Evolutionary conservation across 78 protist genomes (phyloP), one percentile per base, ranked within the genome.

Genomic region (Dictyostelium citrinum): DNA sequence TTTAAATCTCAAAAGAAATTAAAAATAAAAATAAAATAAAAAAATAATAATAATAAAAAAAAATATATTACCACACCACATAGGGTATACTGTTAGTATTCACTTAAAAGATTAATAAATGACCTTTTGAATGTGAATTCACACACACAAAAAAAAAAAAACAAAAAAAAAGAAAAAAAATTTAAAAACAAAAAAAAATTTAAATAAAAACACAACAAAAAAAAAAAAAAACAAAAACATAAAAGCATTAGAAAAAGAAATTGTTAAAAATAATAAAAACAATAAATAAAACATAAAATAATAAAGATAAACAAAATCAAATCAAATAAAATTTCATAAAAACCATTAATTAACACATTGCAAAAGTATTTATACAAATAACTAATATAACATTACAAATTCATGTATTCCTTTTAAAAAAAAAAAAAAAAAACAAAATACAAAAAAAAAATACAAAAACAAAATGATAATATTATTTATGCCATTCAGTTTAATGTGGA

Each of bases 401-500:
- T 55, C 2, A 55, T 55, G 64, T 55, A 55, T 55, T 55, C 3
- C n/a, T 20, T 20, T 20, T 20, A 20, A 55, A 14, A 55, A 55
- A 49, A 16, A 45, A 45, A 45, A 49, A 49, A 49, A 49, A 49
- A 49, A 49, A 43, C 43, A 2, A 39, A 39, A 39, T 5, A 2
- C 43, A 39, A 45, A 45, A 45, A 49, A 49, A 49, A 49, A 49
- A 49, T 14, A 49, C 1, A 49, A 49, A 49, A n/a, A n/a, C n/a
- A 55, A 55, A 55, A 20, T 20, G 64, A 55, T 20, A 55, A 49
- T 49, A 60, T 60, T 60, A 60, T 27, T 3, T 11, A 12, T 64
- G 33, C 72, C 46, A 16, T 70, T 70, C 12, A 70, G 77, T 70
- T 33, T 64, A 24, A 46, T 83, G 64, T 83, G 90, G 90, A 60